Percentiles rank a stretch among this genome's conserved stretches.
phyloP scores from a whole-genome alignment of 1,139 yeast genomes.

The Nematodospora anomalae region DNA sequence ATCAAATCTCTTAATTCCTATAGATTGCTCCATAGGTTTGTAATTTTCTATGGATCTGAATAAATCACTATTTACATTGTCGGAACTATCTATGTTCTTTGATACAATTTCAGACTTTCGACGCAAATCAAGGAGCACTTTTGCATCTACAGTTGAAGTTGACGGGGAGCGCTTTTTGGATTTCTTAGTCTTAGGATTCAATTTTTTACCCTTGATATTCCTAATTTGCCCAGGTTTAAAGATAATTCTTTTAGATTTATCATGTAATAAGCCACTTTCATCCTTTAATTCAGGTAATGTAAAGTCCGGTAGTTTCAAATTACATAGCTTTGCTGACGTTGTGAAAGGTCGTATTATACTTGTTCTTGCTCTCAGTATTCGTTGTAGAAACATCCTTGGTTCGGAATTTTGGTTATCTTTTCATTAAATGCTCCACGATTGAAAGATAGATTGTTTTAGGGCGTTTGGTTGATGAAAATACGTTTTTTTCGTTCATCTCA shows the following conservation, averaged over 20 bases:
- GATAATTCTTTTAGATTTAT: slow-evolving; percentile 10
- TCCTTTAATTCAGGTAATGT: slow-evolving; percentile 3
- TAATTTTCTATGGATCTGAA: slow-evolving; percentile 15
- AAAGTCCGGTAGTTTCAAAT: slow-evolving; percentile 4
- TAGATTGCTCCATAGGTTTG: slow-evolving; percentile 14
- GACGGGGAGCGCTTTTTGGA: neutral
- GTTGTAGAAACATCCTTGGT: neutral
- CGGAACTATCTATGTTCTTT: neutral
- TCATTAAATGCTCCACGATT: no score
- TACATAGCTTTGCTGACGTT: neutral
- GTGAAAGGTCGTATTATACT: neutral
- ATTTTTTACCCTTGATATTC: slow-evolving; percentile 1
- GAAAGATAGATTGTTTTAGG: neutral
- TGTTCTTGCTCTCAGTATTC: neutral
- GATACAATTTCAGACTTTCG: neutral
- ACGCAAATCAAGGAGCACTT: neutral
- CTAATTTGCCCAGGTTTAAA: slow-evolving; percentile 7
- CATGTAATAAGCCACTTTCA: neutral
- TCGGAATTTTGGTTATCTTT: no score
- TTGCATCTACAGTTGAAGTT: neutral
- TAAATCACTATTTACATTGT: slow-evolving; percentile 7
- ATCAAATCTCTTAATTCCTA: slow-evolving; percentile 16
- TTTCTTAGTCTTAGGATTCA: neutral
- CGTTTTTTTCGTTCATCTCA: neutral
- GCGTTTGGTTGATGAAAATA: no score